A percentile compares a stretch with the other conserved stretches of the same genome.
Evolutionary conservation across 169 alveolate genomes (phyloP).

Genomic region (Cyclospora cayetanensis): DNA sequence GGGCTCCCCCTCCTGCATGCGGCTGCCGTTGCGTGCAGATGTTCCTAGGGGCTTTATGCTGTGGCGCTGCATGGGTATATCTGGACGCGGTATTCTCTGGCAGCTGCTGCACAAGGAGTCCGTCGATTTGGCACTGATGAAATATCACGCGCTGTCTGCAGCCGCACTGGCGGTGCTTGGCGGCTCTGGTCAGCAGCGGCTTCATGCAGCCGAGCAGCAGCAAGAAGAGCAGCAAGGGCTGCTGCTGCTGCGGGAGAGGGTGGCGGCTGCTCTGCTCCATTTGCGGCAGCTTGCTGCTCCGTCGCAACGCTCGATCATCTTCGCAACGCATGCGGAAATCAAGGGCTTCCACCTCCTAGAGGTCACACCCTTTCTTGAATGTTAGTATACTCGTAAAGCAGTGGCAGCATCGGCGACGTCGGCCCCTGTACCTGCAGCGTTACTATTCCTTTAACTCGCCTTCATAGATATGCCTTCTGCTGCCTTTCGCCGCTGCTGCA

Average conservation of each 20-base stretch:
- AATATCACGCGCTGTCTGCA: neutral
- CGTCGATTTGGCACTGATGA: neutral
- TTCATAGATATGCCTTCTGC: too few species aligned
- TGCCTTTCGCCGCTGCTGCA: neutral
- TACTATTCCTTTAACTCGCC: too few species aligned
- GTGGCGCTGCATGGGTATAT: constrained; percentile 21
- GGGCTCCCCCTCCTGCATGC: neutral
- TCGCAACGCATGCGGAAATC: neutral
- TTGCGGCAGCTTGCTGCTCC: neutral
- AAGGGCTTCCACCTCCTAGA: neutral
- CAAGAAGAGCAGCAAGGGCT: neutral
- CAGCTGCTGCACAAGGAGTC: constrained; percentile 21
- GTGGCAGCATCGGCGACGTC: too few species aligned
- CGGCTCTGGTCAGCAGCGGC: neutral
- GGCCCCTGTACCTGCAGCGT: neutral
- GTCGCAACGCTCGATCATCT: neutral
- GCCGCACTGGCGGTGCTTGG: neutral
- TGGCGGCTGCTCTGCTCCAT: neutral
- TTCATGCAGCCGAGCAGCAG: neutral
- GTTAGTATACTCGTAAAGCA: neutral
- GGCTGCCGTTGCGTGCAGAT: neutral
- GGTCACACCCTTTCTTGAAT: neutral
- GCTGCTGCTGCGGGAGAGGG: neutral
- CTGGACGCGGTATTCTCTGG: neutral
- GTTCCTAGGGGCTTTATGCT: constrained; percentile 24